Base-by-base conservation (phyloP, 768 basidiomycete species). In the Tricholoma flavovirens region DNA sequence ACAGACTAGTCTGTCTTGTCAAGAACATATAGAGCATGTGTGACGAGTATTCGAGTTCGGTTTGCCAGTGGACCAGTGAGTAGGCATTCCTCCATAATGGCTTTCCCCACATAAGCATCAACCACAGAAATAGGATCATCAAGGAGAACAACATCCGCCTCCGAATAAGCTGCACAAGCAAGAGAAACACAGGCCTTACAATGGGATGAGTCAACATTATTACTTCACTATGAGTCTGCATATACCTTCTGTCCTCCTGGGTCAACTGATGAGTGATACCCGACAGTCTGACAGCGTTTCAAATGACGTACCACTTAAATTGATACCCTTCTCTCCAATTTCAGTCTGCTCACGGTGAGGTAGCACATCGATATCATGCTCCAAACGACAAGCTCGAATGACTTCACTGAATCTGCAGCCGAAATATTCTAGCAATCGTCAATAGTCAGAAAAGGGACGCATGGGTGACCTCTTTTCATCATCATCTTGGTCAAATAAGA, bases 111-210 rank as follows among this genome's bases (percentile, higher is more conserved):
- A 60, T 87, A 83, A 0, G 88, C 82, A 59, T 92, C 90, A 5
- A 92, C 84, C 0, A 89, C 89, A 38, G 84, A 83, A 32, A 93
- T 78, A n/a, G 90, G 87, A 64, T 94, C 90, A 63, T 94, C 90
- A 21, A 93, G 77, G 10, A 92, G 78, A 43, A 90, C 82, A 54
- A 93, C 78, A 56, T 90, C 86, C 1, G 86, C 77, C 0, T 77
- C 70, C 2, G 87, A 83, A 63, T 92, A 94, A 1, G 86, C 85
- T 1, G 88, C 88, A 26, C 91, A 74, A 0, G 90, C 91, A 17
- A 91, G 72, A 1, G 84, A 86, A 4, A 90, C 79, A 14, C 87
- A 83, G 35, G 87, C 86, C 80, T 87, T 63, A n/a, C 33, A 6
- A 19, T 30, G 59, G 21, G 38, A 15, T 55, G n/a, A 53, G 26